Percentiles rank a stretch among this genome's conserved stretches.
These are phyloP conservation scores for Tillandsia leiboldiana DNA, from an alignment of 176 grass and related monocot genomes.

Conservation along the genomic window DNA sequence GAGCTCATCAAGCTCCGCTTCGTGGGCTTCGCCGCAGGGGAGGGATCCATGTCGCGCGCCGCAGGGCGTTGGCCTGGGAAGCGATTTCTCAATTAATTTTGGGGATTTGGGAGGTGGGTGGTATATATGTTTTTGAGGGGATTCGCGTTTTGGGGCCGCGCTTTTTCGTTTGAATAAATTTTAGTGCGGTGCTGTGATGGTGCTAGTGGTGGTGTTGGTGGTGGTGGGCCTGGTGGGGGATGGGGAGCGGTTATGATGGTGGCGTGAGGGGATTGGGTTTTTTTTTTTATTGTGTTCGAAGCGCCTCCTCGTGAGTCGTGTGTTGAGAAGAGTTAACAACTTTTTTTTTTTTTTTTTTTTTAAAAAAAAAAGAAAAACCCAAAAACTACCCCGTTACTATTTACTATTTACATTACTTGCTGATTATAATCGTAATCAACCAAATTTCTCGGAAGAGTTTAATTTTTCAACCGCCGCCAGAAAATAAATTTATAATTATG, in stretches of 20 bases:
- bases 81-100: not conserved
- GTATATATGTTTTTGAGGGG: not conserved
- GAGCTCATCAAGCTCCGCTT: constrained; percentile 72
- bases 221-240: constrained; percentile 21
- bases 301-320: not conserved
- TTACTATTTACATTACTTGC: too few species aligned
- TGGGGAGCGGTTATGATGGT: constrained; percentile 27
- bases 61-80: not conserved
- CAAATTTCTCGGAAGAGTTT: too few species aligned
- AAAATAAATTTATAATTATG: too few species aligned
- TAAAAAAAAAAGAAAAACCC: not conserved
- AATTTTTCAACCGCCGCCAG: too few species aligned
- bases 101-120: not conserved
- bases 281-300: not conserved
- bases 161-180: constrained; percentile 6
- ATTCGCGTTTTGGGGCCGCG: not conserved
- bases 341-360: too few species aligned
- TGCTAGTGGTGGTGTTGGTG: constrained; percentile 5
- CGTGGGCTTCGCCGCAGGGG: constrained; percentile 16
- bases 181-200: not conserved
- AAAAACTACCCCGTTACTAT: too few species aligned
- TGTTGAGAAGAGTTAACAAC: not conserved
- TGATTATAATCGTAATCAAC: too few species aligned
- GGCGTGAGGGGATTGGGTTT: constrained; percentile 7
- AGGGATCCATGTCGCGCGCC: not conserved